A percentile compares a stretch with the other conserved stretches of the same genome.
These are phyloP conservation scores for Pichia sp. DNA, from an alignment of 1,139 yeast genomes.

Conservation along the genomic window DNA sequence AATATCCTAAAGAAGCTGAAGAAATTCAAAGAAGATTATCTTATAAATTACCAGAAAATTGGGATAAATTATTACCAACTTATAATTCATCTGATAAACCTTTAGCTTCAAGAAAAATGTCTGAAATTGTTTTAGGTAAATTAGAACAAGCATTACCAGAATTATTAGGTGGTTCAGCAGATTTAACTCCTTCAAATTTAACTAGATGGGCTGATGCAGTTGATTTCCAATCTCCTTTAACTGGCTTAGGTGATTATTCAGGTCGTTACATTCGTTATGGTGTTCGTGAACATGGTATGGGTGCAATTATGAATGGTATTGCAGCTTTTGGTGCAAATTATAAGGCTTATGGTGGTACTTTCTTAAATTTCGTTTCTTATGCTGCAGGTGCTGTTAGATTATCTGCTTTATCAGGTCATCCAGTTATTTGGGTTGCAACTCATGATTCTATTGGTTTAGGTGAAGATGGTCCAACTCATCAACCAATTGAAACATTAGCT, in stretches of 20 bases:
- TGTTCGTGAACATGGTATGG: constrained; percentile 99
- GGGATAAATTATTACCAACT: constrained; percentile 75
- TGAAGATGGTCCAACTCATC: constrained; percentile 99
- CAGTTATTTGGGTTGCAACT: constrained; percentile 95
- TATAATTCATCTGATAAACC: constrained; percentile 78
- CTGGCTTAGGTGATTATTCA: constrained; percentile 76
- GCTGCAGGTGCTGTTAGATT: constrained; percentile 98
- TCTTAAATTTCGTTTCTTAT: constrained; percentile 95
- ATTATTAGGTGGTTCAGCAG: constrained; percentile 97
- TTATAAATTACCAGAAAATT: constrained; percentile 76
- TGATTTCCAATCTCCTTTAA: constrained; percentile 89
- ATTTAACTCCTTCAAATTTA: constrained; percentile 95
- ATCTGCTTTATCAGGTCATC: constrained; percentile 90
- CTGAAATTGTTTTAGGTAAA: constrained; percentile 71
- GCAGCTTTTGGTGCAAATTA: constrained; percentile 91
- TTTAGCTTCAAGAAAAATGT: constrained; percentile 91
- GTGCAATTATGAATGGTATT: constrained; percentile 98
- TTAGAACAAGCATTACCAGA: constrained; percentile 73
- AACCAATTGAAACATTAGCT: constrained; percentile 97
- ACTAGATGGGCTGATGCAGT: constrained; percentile 81
- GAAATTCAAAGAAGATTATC: constrained; percentile 77
- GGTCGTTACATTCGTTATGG: constrained; percentile 98
- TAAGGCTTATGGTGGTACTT: constrained; percentile 96
- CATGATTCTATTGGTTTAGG: constrained; percentile 99
- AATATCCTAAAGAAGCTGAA: constrained; percentile 76